These are phyloP conservation scores for Graphiopsis chlorocephala DNA, from an alignment of 2,329 filamentous ascomycete genomes.

Conservation along the genomic window DNA sequence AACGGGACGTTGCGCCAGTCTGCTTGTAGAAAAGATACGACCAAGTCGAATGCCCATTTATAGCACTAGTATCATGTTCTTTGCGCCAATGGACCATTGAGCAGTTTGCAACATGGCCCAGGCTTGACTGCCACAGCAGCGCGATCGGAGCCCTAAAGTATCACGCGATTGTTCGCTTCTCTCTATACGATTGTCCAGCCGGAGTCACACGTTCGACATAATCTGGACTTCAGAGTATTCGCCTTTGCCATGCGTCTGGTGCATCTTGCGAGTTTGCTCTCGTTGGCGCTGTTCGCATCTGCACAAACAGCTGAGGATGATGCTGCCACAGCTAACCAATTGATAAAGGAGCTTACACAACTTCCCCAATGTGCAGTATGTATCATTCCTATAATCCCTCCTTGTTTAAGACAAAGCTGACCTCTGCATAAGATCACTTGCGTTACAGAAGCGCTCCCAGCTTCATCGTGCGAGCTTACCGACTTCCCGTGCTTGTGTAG, in stretches of 20 bases:
- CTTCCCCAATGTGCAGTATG: constrained; percentile 1
- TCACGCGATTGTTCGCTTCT: neutral
- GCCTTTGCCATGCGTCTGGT: neutral
- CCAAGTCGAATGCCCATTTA: neutral
- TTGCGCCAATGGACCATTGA: neutral
- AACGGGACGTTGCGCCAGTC: neutral
- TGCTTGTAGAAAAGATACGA: neutral
- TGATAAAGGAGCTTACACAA: neutral
- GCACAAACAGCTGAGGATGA: neutral
- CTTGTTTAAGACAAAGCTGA: neutral
- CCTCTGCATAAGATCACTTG: neutral
- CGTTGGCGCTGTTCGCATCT: neutral
- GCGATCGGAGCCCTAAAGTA: neutral
- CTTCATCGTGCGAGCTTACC: neutral
- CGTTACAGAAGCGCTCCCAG: neutral
- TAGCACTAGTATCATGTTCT: neutral
- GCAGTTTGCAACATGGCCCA: neutral
- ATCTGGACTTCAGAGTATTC: neutral
- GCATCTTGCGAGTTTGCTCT: neutral
- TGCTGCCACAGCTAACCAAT: neutral
- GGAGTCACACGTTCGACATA: neutral
- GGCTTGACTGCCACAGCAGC: neutral
- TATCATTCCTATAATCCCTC: neutral
- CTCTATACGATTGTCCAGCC: no score
- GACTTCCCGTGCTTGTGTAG: neutral